Conservation (phyloP, 352 stramenopile genomes). For the Globisporangium ultimum region DNA sequence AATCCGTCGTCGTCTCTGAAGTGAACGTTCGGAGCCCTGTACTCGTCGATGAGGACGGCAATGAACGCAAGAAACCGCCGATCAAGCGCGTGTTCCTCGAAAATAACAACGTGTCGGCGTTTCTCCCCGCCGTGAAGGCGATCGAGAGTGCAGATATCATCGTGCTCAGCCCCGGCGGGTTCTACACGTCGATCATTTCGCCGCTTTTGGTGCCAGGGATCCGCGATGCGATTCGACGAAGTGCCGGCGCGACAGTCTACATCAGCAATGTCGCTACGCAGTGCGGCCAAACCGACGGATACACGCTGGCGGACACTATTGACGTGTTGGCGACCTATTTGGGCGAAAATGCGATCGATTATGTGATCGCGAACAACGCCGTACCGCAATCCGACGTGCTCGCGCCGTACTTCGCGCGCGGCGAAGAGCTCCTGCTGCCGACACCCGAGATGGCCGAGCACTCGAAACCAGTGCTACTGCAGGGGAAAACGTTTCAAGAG, state of each 20-base stretch:
- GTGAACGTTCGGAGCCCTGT: conserved; percentile 77
- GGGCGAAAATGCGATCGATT: conserved; percentile 73
- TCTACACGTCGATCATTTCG: conserved; percentile 86
- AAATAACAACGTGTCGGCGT: conserved; percentile 68
- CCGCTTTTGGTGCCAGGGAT: conserved; percentile 79
- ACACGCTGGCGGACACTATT: conserved; percentile 68
- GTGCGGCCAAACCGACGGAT: conserved; percentile 76
- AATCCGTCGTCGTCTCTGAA: conserved; percentile 71
- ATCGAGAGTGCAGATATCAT: conserved; percentile 87
- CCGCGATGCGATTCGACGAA: conserved; percentile 70
- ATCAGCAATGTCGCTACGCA: conserved; percentile 87
- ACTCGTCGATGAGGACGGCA: conserved; percentile 28
- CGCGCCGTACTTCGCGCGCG: conserved; percentile 62
- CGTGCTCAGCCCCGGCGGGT: conserved; percentile 73
- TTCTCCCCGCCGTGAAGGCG: conserved; percentile 64
- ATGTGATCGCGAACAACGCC: conserved; percentile 84
- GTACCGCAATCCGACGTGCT: conserved; percentile 49
- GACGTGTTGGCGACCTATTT: conserved; percentile 66
- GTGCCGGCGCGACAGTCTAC: conserved; percentile 71
- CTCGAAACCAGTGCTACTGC: conserved; percentile 61
- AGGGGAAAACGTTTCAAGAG: conserved; percentile 81
- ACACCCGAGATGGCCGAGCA: conserved; percentile 54
- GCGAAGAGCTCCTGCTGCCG: conserved; percentile 68
- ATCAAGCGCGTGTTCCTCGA: conserved; percentile 84
- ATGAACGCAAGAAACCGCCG: conserved; percentile 48